Percentiles rank a stretch among this genome's conserved stretches.
These are phyloP conservation scores for Herpetomonas muscarum DNA, from an alignment of 208 protist species.

Conservation along the genomic window DNA sequence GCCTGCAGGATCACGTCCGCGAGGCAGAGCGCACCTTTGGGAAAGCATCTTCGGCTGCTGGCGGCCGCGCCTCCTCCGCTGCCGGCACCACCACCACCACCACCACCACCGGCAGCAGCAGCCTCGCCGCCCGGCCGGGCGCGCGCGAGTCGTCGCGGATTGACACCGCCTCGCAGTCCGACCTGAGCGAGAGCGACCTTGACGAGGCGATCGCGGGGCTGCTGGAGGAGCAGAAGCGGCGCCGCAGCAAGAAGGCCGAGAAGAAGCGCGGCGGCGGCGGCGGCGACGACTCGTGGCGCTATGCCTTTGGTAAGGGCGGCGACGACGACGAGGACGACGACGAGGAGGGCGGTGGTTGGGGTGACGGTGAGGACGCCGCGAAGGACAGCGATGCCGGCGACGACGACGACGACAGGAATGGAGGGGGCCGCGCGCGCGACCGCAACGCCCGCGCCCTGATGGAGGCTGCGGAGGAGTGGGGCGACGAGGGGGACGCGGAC, in stretches of 20 bases:
- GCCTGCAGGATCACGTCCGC: conserved; percentile 63
- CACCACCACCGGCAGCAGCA: background rate
- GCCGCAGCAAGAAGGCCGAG: conserved; percentile 19
- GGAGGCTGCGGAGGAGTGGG: conserved; percentile 33
- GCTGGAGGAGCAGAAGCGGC: conserved; percentile 30
- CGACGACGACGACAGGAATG: conserved; percentile 17
- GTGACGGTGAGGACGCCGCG: conserved; percentile 22
- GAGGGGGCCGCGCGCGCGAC: conserved; percentile 13
- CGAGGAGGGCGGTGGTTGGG: conserved; percentile 21
- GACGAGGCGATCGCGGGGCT: conserved; percentile 77
- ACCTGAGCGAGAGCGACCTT: conserved; percentile 70
- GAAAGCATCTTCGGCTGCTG: background rate
- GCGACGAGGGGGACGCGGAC: conserved; percentile 37
- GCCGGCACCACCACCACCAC: background rate
- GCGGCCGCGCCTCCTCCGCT: conserved; percentile 11
- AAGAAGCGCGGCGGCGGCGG: conserved; percentile 8
- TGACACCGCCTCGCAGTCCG: conserved; percentile 33
- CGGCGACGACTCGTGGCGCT: conserved; percentile 66
- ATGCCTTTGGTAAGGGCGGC: conserved; percentile 73
- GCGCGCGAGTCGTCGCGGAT: conserved; percentile 3
- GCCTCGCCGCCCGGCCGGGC: background rate
- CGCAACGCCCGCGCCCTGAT: conserved; percentile 39
- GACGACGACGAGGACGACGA: conserved; percentile 31
- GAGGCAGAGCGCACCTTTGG: conserved; percentile 37
- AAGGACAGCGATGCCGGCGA: conserved; percentile 28